Base-by-base conservation (phyloP, 305 asterid species). In the Euphrasia arctica region DNA sequence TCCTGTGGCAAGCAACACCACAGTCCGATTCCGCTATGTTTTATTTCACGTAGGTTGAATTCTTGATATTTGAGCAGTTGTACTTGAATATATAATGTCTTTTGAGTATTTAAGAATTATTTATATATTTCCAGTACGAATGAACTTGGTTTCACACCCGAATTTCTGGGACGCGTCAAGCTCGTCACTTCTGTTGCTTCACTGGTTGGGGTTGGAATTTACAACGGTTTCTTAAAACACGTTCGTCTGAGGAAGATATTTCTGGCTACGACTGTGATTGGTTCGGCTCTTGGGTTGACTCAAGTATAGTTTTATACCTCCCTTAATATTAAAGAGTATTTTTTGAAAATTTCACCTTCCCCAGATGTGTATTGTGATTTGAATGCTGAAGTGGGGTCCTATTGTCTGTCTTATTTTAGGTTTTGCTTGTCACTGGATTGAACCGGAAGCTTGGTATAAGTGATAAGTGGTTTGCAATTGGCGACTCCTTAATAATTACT, bases 111-210 rank as follows among this genome's bases (percentile, higher is more conserved):
- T 28, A 61, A 49, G 70, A 67, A 67, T 32, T 15, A 4, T 39
- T 54, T 54, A 22, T 62, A 10, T 4, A 9, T 58, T 57, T 75
- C 55, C 79, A 93, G 98, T 42, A 90, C 98, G 49, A 93, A 92
- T 67, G 84, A 70, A 72, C 96, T 92, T 58, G 89, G 95, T 72
- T 92, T 92, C 74, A 84, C 94, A 10, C 96, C 98, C 0, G 98
- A 92, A 76, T 93, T 93, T 76, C 84, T 93, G 73, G 98, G 98
- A 63, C 96, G 98, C 48, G 97, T 93, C 76, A 93, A 90, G 80
- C 85, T 93, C 39, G 96, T 90, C 68, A 90, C 98, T n/a, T 90
- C 98, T 54, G 75, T 93, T 58, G 97, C 97, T 57, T 93, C 98
- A 4, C 86, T 93, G 69, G 61, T 85, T 55, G 97, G 98, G 48